These are phyloP conservation scores for Staphylotrichum tortipilum DNA, from an alignment of 495 filamentous ascomycete genomes.

Conservation along the genomic window DNA sequence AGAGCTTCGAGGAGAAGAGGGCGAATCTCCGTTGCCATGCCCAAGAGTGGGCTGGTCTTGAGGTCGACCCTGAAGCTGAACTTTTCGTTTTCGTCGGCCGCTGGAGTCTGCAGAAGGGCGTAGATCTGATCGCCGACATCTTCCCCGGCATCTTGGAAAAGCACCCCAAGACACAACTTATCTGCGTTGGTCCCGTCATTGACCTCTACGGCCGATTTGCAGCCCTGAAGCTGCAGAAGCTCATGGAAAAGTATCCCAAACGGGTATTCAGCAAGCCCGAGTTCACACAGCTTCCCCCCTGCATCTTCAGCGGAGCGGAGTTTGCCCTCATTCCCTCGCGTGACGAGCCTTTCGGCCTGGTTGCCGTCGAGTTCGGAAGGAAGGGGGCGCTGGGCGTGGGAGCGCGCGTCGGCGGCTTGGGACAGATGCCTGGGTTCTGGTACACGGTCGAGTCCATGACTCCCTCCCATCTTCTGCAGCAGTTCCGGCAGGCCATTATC, in stretches of 20 bases:
- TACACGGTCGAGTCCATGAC: slow-evolving; percentile 62
- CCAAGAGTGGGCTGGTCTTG: slow-evolving; percentile 67
- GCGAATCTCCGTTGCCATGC: slow-evolving; percentile 55
- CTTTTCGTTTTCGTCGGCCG: slow-evolving; percentile 71
- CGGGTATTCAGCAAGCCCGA: slow-evolving; percentile 69
- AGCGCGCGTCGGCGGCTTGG: slow-evolving; percentile 57
- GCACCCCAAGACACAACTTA: slow-evolving; percentile 57
- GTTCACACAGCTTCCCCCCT: slow-evolving; percentile 65
- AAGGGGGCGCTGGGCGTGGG: slow-evolving; percentile 72
- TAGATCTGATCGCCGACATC: slow-evolving; percentile 71
- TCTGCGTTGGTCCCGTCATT: slow-evolving; percentile 65
- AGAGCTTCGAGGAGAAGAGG: slow-evolving; percentile 47
- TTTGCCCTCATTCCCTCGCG: slow-evolving; percentile 73
- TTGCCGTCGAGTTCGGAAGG: slow-evolving; percentile 71
- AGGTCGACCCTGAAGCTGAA: slow-evolving; percentile 58
- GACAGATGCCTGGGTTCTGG: slow-evolving; percentile 77
- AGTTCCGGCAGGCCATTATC: slow-evolving; percentile 62
- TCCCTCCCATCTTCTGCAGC: slow-evolving; percentile 59
- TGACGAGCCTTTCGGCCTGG: slow-evolving; percentile 75
- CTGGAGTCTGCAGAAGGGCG: slow-evolving; percentile 72
- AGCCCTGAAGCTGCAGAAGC: slow-evolving; percentile 58
- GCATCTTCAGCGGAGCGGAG: slow-evolving; percentile 70
- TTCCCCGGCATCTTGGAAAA: slow-evolving; percentile 64
- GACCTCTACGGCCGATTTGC: slow-evolving; percentile 75
- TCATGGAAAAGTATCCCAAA: slow-evolving; percentile 71